Evolutionary conservation across 1,284 basidiomycete species (phyloP), one percentile per base, ranked within the genome.

Genomic region (Coniferiporia sulphurascens): DNA sequence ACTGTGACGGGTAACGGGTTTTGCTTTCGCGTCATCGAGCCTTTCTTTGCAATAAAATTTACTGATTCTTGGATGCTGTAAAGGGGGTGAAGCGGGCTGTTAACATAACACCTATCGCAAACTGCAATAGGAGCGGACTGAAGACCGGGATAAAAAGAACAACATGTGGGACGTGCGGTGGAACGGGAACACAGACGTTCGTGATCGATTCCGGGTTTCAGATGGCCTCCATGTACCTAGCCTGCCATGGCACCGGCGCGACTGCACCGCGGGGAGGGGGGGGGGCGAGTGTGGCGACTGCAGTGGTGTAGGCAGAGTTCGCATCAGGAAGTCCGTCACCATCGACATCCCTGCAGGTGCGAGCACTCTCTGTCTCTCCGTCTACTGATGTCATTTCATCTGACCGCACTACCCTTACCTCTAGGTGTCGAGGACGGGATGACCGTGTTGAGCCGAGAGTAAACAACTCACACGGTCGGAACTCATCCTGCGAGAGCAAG

Each of bases 401-500:
- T 62, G 60, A 49, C 57, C 56, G 27, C 3, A 8, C 15, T n/a
- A n/a, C 38, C 55, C 36, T 65, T 62, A 59, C n/a, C 27, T 27
- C 5, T 67, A 87, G 94, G 95, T 59, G 90, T 98, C 55, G 97
- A 99, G 73, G 95, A 99, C 71, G 97, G 97, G 32, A 97, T 96
- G 91, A 85, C 87, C 52, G 52, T 21, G 52, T 17, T 4, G 52
- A 19, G 43, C 38, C 43, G 27, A 17, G 7, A 50, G 38, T 17
- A 15, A 15, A 15, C 19, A 35, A 45, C 43, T 55, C 53, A 46
- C 53, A 55, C 53, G 53, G 43, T 27, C 43, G 41, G 44, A 44
- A 45, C 53, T 45, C 15, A 3, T 2, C 38, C 15, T 27, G 27
- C 27, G 27, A 27, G 27, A 27, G 27, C 27, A 27, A 27, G 38